Conservation (phyloP, 805 yeast genomes). For the Nakazawaea wickerhamii region DNA sequence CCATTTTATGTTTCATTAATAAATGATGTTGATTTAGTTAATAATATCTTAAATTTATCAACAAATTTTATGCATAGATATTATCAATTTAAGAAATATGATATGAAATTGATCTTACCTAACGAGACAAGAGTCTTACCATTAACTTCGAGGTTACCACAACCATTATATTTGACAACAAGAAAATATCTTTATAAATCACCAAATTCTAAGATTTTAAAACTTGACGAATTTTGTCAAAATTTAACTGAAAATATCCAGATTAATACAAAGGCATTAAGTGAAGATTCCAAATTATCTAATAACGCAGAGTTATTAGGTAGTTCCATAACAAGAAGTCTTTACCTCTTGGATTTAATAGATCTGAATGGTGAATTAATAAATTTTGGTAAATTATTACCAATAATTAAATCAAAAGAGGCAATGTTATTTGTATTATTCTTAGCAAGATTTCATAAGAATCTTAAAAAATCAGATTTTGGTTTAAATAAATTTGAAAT, state of each 20-base stretch:
- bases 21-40: slow-evolving; percentile 41
- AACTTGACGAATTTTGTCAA: slow-evolving; percentile 26
- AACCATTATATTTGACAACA: slow-evolving; percentile 42
- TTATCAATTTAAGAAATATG: slow-evolving; percentile 68
- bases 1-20: slow-evolving; percentile 55
- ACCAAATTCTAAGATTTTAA: slow-evolving; percentile 17
- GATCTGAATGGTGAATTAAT: slow-evolving; percentile 37
- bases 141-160: slow-evolving; percentile 47
- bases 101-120: slow-evolving; percentile 33
- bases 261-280: slow-evolving; percentile 14
- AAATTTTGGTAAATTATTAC: slow-evolving; percentile 47
- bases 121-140: slow-evolving; percentile 18
- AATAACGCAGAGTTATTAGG: slow-evolving; percentile 36
- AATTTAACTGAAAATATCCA: too few relatives aligned
- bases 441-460: slow-evolving; percentile 28
- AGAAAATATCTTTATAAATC: slow-evolving; percentile 27
- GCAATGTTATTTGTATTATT: slow-evolving; percentile 44
- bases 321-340: slow-evolving; percentile 48
- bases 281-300: slow-evolving; percentile 29
- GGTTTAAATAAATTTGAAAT: slow-evolving; percentile 35
- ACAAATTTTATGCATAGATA: slow-evolving; percentile 76
- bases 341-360: slow-evolving; percentile 47
- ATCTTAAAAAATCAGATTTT: slow-evolving; percentile 36
- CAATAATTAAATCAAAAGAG: slow-evolving; percentile 33
- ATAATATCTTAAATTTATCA: slow-evolving; percentile 59